Evolutionary conservation across 129 eudicot species (phyloP), one percentile per base, ranked within the genome.

Genomic region (Tagetes erecta): DNA sequence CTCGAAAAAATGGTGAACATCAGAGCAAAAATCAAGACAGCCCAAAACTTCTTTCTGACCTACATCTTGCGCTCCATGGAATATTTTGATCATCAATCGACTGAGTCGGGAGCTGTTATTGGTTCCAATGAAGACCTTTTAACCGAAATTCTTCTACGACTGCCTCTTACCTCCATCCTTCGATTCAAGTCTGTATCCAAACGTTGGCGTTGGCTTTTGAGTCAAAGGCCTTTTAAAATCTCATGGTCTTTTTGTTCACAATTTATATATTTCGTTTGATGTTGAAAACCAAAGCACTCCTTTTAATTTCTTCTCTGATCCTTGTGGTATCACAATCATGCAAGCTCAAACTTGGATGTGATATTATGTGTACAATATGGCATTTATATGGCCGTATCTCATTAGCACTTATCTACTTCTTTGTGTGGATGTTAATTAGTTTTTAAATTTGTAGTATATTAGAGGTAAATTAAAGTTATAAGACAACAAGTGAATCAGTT

Each of bases 141-240:
- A 34, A 12, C 3, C 8, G 67, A 60, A 35, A 60, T 60, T 27
- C 67, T 60, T 35, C 67, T 60, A 41, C 67, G 8, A 0, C 44
- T 60, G 9, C 67, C 67, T 35, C 27, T 35, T 35, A 60, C 42
- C 27, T 60, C 67, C 67, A 60, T 60, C 67, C 42, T 60, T 4
- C 27, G 42, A 27, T 60, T 60, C 27, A 60, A 60, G 12, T 60
- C 67, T 12, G 67, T 60, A 35, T 60, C 67, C 1, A 60, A 60
- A 60, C 67, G 12, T 20, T 60, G 67, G 44, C 67, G 6, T 9
- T 35, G 42, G 42, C 67, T 60, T 35, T 60, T 60, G 67, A 60
- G 67, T 60, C 27, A 35, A 60, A 0, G 11, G 7, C 27, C 42
- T 60, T 35, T 35, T 27, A 60, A 60, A 34, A 60, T 60, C 67